Evolutionary conservation across 805 yeast genomes (phyloP).

Genomic region (Jamesozyma gamospora): DNA sequence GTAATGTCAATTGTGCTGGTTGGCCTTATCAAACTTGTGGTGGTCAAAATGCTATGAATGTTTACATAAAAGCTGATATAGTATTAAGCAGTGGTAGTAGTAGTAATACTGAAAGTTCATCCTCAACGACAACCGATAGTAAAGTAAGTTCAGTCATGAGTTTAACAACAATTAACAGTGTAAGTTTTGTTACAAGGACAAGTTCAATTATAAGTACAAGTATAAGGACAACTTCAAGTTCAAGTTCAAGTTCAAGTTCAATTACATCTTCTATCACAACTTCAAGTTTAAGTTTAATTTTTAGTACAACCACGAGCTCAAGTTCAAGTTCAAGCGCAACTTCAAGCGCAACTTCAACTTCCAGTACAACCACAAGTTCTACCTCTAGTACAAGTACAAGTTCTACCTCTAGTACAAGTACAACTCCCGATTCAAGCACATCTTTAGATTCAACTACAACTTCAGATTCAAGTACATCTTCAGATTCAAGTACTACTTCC

Average conservation of each 20-base stretch:
- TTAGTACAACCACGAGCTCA: background rate
- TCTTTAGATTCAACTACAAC: background rate
- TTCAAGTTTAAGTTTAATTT: background rate
- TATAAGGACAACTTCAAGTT: background rate
- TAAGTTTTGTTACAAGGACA: no score
- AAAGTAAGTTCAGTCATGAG: no score
- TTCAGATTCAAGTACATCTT: background rate
- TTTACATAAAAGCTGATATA: slow-evolving; percentile 31
- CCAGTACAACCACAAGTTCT: slow-evolving; percentile 2
- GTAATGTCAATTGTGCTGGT: slow-evolving; percentile 48
- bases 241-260: slow-evolving; percentile 3
- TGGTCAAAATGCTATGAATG: slow-evolving; percentile 40
- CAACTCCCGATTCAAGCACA: background rate
- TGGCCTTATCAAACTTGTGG: slow-evolving; percentile 57
- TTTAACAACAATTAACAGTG: no score
- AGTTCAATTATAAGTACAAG: slow-evolving; percentile 10
- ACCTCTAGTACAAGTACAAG: slow-evolving; percentile 2
- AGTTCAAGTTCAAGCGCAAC: background rate
- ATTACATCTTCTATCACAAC: background rate
- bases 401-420: slow-evolving; percentile 1
- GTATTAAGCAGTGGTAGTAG: background rate
- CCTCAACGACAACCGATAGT: no score
- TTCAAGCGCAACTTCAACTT: background rate
- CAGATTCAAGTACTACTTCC: no score
- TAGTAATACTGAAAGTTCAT: no score